These are phyloP conservation scores for Actinomucor elegans DNA, from an alignment of 371 early-diverging fungal genomes.

Conservation along the genomic window DNA sequence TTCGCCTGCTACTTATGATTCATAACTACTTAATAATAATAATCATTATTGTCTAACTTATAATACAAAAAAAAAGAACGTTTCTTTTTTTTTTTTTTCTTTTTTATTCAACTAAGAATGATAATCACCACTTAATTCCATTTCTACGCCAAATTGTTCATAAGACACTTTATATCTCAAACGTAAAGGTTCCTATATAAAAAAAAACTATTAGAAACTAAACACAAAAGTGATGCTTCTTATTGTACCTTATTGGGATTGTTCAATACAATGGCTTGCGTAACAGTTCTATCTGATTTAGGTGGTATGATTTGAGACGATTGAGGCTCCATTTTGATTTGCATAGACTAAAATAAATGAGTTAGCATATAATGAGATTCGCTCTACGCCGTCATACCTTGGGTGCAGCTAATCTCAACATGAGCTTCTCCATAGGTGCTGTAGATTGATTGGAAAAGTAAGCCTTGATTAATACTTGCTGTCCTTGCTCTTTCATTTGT, in stretches of 20 bases:
- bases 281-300: constrained; percentile 55
- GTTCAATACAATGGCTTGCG: constrained; percentile 54
- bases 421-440: constrained; percentile 55
- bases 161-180: constrained; percentile 73
- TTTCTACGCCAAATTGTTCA: constrained; percentile 68
- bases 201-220: not conserved
- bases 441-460: constrained; percentile 52
- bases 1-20: too few relatives aligned
- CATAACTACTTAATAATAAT: too few relatives aligned
- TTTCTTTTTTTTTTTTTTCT: not conserved
- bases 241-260: constrained; percentile 61
- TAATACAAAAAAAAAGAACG: too few relatives aligned
- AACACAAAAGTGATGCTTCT: not conserved
- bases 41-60: too few relatives aligned
- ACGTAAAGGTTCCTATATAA: constrained; percentile 56
- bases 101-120: constrained; percentile 6
- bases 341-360: constrained; percentile 48
- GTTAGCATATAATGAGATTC: not conserved
- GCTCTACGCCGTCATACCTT: constrained; percentile 28
- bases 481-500: constrained; percentile 17
- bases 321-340: constrained; percentile 67
- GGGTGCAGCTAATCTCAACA: constrained; percentile 56
- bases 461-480: constrained; percentile 29
- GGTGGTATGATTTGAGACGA: constrained; percentile 62
- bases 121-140: constrained; percentile 69